phyloP scores from a whole-genome alignment of 1,139 yeast genomes.

The Keqinozyma sinolaborantium region DNA sequence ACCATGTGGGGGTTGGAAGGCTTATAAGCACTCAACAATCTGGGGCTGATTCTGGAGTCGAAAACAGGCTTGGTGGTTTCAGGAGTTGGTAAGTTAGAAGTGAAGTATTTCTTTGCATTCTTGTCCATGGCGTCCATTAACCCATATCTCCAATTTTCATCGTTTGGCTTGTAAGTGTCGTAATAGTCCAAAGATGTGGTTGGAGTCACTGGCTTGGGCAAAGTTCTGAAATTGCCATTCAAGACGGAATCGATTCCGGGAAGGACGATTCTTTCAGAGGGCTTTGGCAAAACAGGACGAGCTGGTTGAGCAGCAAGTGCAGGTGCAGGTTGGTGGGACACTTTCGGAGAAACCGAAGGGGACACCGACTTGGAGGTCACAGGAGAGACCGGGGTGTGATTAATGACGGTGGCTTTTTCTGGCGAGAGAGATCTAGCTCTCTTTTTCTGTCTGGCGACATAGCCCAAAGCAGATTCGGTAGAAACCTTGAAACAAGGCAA shows the following conservation, averaged over 20 bases:
- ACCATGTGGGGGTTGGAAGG: constrained; percentile 20
- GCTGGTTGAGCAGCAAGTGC: not conserved
- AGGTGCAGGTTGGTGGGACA: constrained; percentile 5
- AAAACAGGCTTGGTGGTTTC: constrained; percentile 31
- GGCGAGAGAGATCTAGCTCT: constrained; percentile 38
- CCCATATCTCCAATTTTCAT: constrained; percentile 46
- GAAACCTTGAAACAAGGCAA: constrained; percentile 5
- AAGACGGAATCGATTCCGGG: constrained; percentile 44
- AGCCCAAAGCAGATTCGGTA: not conserved
- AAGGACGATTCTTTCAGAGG: constrained; percentile 18
- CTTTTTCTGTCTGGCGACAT: not conserved
- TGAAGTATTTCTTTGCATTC: constrained; percentile 7
- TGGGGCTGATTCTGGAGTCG: constrained; percentile 38
- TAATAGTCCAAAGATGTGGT: constrained; percentile 46
- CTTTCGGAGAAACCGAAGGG: constrained; percentile 28
- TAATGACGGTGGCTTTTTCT: constrained; percentile 23
- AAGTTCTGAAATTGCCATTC: constrained; percentile 23
- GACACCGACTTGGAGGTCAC: not conserved
- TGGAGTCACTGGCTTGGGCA: constrained; percentile 34
- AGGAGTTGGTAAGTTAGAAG: constrained; percentile 1
- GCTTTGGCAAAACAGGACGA: constrained; percentile 5
- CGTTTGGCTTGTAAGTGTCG: constrained; percentile 47
- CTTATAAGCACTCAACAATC: constrained; percentile 21
- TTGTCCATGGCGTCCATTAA: constrained; percentile 36
- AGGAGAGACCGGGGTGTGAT: constrained; percentile 8